A percentile compares a stretch with the other conserved stretches of the same genome.
These are phyloP conservation scores for Akanthomyces dipterigenus DNA, from an alignment of 2,329 filamentous ascomycete genomes.

Conservation along the genomic window DNA sequence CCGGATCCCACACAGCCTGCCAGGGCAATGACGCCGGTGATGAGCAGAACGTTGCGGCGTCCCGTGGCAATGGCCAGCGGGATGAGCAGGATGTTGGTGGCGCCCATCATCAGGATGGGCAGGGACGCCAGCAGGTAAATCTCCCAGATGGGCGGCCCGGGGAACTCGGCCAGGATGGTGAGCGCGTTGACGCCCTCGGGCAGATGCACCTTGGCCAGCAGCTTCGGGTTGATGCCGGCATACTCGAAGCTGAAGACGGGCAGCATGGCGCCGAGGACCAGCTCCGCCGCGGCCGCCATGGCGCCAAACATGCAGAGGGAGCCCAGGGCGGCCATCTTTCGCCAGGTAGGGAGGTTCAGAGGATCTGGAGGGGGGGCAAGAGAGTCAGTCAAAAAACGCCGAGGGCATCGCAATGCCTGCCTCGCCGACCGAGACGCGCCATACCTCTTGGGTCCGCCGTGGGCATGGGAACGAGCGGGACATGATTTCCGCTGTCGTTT, in stretches of 20 bases:
- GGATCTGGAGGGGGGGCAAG: constrained; percentile 4
- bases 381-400: background rate
- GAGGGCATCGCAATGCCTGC: too few relatives aligned
- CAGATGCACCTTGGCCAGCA: constrained; percentile 22
- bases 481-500: too few relatives aligned
- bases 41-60: constrained; percentile 28
- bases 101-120: constrained; percentile 29
- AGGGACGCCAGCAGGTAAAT: constrained; percentile 27
- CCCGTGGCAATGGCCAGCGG: constrained; percentile 31
- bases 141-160: constrained; percentile 24
- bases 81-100: constrained; percentile 30
- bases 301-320: constrained; percentile 26
- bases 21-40: constrained; percentile 27
- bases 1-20: constrained; percentile 30
- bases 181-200: constrained; percentile 21
- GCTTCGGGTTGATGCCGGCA: constrained; percentile 24
- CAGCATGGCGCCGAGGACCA: constrained; percentile 24
- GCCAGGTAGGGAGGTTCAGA: constrained; percentile 2
- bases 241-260: constrained; percentile 30
- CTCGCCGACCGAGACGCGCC: background rate
- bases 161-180: constrained; percentile 23
- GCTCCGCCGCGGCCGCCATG: constrained; percentile 10
- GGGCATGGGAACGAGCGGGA: constrained; percentile 4
- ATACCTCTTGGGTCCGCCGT: constrained; percentile 9
- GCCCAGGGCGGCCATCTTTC: background rate